A percentile compares a stretch with the other conserved stretches of the same genome.
Conservation (phyloP, 2,329 filamentous ascomycete species). For the Huntiella moniliformis region DNA sequence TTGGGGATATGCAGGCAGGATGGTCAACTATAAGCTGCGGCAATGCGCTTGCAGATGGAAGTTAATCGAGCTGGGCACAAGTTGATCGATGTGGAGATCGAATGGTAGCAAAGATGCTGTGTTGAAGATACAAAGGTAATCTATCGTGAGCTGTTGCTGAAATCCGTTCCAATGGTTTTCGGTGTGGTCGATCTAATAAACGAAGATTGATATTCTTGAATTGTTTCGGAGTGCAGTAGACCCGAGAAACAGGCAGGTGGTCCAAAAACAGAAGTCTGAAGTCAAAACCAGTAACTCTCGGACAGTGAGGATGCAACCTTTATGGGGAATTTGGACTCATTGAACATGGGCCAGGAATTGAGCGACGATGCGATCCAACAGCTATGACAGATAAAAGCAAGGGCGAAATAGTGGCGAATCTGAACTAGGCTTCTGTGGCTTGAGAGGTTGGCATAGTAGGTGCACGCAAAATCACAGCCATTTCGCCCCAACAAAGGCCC, state of each 20-base stretch:
- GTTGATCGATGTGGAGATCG: no score
- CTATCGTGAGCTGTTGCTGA: no score
- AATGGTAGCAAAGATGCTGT: no score
- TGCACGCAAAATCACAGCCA: neutral
- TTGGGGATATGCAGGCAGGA: constrained; percentile 6
- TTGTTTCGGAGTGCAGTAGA: no score
- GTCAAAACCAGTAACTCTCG: neutral
- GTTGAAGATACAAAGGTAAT: no score
- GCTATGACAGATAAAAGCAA: constrained; percentile 8
- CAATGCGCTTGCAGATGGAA: neutral
- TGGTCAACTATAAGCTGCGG: constrained; percentile 1
- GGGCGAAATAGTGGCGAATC: constrained; percentile 5
- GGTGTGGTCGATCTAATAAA: no score
- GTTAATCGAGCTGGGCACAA: no score
- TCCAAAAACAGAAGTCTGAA: neutral
- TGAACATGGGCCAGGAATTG: constrained; percentile 3
- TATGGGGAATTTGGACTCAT: constrained; percentile 4
- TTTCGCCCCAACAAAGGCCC: no score
- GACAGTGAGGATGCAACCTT: constrained; percentile 5
- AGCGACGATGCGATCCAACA: constrained; percentile 5
- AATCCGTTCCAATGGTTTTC: no score
- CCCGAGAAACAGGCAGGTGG: neutral
- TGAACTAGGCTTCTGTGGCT: no score
- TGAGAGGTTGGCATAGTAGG: neutral
- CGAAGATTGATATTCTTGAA: no score